phyloP scores from a whole-genome alignment of 495 filamentous ascomycete species.

The Penicillium maclennaniae region DNA sequence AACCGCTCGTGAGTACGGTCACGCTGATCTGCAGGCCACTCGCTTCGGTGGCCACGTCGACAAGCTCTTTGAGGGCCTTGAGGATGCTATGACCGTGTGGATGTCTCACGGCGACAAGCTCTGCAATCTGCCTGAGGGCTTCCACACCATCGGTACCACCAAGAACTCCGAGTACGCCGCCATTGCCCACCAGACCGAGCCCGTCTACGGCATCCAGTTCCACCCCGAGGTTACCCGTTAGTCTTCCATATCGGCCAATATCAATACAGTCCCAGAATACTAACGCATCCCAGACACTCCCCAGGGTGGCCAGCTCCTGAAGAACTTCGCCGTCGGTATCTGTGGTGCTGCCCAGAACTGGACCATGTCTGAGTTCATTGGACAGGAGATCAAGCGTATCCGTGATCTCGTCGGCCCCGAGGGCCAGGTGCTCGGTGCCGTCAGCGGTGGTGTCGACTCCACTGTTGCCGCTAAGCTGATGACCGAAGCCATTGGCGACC shows the following conservation, averaged over 20 bases:
- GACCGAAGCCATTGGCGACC: slow-evolving; percentile 74
- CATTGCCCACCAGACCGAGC: slow-evolving; percentile 20
- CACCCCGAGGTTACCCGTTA: slow-evolving; percentile 23
- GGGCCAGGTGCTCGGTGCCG: slow-evolving; percentile 21
- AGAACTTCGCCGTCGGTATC: slow-evolving; percentile 23
- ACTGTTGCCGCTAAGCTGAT: slow-evolving; percentile 86
- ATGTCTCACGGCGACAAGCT: slow-evolving; percentile 32
- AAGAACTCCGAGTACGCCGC: slow-evolving; percentile 23
- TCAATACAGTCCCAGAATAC: neutral
- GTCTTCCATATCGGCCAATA: neutral
- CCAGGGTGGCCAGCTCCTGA: slow-evolving; percentile 16
- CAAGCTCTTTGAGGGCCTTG: slow-evolving; percentile 23
- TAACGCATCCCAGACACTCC: slow-evolving; percentile 17
- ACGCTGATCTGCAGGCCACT: slow-evolving; percentile 19
- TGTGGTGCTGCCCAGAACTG: slow-evolving; percentile 20
- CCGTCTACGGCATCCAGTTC: slow-evolving; percentile 24
- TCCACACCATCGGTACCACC: slow-evolving; percentile 17
- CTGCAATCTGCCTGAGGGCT: slow-evolving; percentile 21
- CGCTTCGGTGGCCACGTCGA: slow-evolving; percentile 18
- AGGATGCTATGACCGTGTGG: slow-evolving; percentile 20
- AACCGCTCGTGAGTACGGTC: slow-evolving; percentile 24
- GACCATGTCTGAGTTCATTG: slow-evolving; percentile 20
- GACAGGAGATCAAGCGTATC: slow-evolving; percentile 20
- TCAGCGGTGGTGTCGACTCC: slow-evolving; percentile 84
- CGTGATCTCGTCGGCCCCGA: slow-evolving; percentile 19